A percentile compares a stretch with the other conserved stretches of the same genome.
Conservation (phyloP, 345 rosid species). For the Triadica sebifera region DNA sequence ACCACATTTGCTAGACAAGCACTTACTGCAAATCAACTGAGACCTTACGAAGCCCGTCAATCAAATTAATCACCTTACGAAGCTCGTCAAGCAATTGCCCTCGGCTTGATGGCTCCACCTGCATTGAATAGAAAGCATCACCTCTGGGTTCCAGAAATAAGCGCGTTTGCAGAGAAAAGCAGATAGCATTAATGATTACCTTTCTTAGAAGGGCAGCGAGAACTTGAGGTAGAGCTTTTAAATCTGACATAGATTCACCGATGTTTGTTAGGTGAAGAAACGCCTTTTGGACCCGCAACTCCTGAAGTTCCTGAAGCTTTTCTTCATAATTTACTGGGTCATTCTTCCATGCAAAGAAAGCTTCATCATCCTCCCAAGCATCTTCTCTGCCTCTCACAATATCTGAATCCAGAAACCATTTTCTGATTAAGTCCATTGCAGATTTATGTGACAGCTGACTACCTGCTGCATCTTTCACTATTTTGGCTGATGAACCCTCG, state of each 20-base stretch:
- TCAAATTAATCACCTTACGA: slow-evolving; percentile 57
- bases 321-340: slow-evolving; percentile 53
- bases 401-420: slow-evolving; percentile 73
- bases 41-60: too few relatives aligned
- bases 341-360: slow-evolving; percentile 82
- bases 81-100: slow-evolving; percentile 48
- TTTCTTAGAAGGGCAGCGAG: slow-evolving; percentile 81
- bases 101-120: slow-evolving; percentile 80
- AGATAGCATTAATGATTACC: slow-evolving; percentile 42
- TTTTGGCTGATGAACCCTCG: slow-evolving; percentile 64
- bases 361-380: slow-evolving; percentile 76
- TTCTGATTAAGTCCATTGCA: slow-evolving; percentile 62
- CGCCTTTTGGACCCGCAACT: slow-evolving; percentile 73
- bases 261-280: slow-evolving; percentile 61
- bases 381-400: slow-evolving; percentile 50
- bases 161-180: slow-evolving; percentile 5
- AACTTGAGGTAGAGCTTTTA: slow-evolving; percentile 84
- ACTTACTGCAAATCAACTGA: slow-evolving; percentile 33
- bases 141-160: slow-evolving; percentile 2
- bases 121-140: slow-evolving; percentile 37
- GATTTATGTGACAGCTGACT: slow-evolving; percentile 57
- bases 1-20: not conserved
- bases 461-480: slow-evolving; percentile 64
- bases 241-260: slow-evolving; percentile 59
- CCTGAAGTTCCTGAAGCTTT: slow-evolving; percentile 61